Base-by-base conservation (phyloP, 2,329 filamentous ascomycete species). In the Canariomyces notabilis region DNA sequence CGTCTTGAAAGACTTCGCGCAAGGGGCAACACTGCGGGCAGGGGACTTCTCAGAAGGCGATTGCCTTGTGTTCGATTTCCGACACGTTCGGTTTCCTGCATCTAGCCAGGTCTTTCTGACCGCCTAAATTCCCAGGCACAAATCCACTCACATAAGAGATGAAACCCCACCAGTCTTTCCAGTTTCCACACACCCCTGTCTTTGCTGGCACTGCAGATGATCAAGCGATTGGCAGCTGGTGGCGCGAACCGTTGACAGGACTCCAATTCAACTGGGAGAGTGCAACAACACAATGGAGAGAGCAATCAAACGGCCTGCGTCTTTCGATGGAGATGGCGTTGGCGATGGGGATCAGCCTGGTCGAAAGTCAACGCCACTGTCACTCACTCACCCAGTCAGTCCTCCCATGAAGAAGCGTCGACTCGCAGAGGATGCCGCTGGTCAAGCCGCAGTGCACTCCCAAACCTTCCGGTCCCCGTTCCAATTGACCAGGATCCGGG, bases 401-500 rank as follows among this genome's bases (percentile, higher is more conserved):
- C 76, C 75, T 21, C 53, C 53, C 2, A 21, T 34, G 15, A 57
- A 57, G 38, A 55, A 50, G 35, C 51, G 50, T 7, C 49, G 46
- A 19, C 34, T 48, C 6, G 31, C 31, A 9, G 48, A 31, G 22
- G 29, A 37, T 18, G 0, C 38, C 2, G 15, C 15, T 7, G 34
- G 19, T 6, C 7, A 35, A 12, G 20, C 35, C 6, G 16, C 34
- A 20, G 8, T 6, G 8, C 14, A 40, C 12, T 12, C 26, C 16
- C 52, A 15, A 20, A 50, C 22, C 21, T 60, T 80, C 19, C 61
- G 66, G 2, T 90, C 87, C 1, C 87, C 87, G 0, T 78, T 90
- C 54, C 80, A 81, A 47, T 76, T 93, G 12, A 90, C 85, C 0
- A 75, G 73, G 49, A 83, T 93, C 44, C 72, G 70, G 21, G 83